Base-by-base conservation (phyloP, 1,284 basidiomycete species). In the Wallemia mellicola region DNA sequence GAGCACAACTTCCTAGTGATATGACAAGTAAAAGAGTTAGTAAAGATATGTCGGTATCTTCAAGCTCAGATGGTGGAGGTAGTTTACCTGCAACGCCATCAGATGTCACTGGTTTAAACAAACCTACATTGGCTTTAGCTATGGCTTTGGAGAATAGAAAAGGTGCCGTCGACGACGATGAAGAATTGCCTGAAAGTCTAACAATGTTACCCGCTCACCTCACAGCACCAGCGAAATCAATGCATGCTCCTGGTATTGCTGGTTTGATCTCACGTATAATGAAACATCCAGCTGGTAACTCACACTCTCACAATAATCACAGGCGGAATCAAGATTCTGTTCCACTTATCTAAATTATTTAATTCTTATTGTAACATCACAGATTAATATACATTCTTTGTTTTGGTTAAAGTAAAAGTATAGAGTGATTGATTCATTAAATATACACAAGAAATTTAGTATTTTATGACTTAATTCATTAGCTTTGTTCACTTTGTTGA, bases 21-120 rank as follows among this genome's bases (percentile, higher is more conserved):
- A 17, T 48, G 38, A n/a, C 22, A 5, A 48, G 38, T 48, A 48
- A 48, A n/a, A 48, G 38, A n/a, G 38, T n/a, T 11, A 17, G 14
- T 48, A 48, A 48, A 48, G 38, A 48, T n/a, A 48, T 48, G 38
- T 48, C 38, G 38, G 38, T 48, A n/a, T 48, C 38, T 48, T 48
- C 38, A 3, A 17, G 14, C 3, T 48, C 38, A 3, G 38, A 48
- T 48, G 38, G 38, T 22, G 38, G 38, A 11, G 22, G 38, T n/a
- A 48, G 38, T 48, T n/a, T 48, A n/a, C 38, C 38, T 48, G 38
- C 38, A 48, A 48, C 38, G 14, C 38, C 38, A 48, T 48, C 38
- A 11, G 38, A 48, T 48, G 38, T 48, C 22, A n/a, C 38, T 11
- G 22, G 38, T n/a, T 5, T 48, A 11, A 48, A n/a, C n/a, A 48